Base-by-base conservation (phyloP, 345 rosid species). In the Orychophragmus violaceus region DNA sequence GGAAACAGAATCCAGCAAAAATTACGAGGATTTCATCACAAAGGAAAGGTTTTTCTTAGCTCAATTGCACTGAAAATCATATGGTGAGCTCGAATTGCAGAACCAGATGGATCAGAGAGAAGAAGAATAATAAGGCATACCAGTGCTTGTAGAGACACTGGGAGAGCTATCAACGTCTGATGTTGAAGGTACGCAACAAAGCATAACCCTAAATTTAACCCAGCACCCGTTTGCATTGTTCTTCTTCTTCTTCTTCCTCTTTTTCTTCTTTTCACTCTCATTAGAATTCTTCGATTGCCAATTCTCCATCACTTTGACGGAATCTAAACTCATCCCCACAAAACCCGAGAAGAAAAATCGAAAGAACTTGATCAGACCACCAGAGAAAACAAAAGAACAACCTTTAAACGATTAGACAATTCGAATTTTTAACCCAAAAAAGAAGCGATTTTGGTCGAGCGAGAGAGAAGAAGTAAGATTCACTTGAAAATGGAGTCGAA, bases 121-220 rank as follows among this genome's bases (percentile, higher is more conserved):
- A 28, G 18, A 32, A 17, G 54, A n/a, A n/a, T n/a, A 11, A 33
- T 19, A 18, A 69, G 62, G 41, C 72, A 85, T 87, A 69, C 70
- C 82, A 71, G 81, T 78, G 30, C 67, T 72, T 50, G 80, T 77
- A 64, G 83, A 76, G 62, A 79, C 80, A 63, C 84, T 78, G 44
- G 63, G 73, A 69, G 95, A 85, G 74, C 66, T 85, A 74, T 87
- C 95, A 72, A 87, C 91, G 64, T 87, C 87, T 79, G 95, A 78
- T 78, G 88, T 83, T 29, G 95, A 81, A 80, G 87, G 74, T 49
- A 82, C 79, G 76, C 91, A 83, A 78, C 83, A 78, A 44, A 82
- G n/a, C n/a, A n/a, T n/a, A n/a, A n/a, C n/a, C n/a, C n/a, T n/a
- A n/a, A n/a, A n/a, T n/a, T n/a, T n/a, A 64, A 79, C 58, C 91